Evolutionary conservation across 2,329 filamentous ascomycete species (phyloP).

Genomic region (Cordyceps farinosa): DNA sequence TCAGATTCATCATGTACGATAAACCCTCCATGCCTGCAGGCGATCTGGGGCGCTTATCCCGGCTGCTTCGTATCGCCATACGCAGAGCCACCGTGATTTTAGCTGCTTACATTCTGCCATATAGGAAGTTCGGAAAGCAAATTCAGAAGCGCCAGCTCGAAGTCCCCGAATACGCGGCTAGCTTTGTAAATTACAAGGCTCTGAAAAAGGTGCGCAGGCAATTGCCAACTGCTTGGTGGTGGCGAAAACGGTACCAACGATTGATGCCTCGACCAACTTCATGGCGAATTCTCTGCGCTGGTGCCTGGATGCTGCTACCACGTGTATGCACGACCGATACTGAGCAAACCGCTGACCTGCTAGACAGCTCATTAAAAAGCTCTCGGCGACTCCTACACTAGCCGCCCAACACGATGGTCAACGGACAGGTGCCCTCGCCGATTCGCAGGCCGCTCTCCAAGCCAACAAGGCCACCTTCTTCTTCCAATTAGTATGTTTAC

Average conservation of each 20-base stretch:
- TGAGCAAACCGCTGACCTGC: background rate
- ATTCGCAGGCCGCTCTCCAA: constrained; percentile 86
- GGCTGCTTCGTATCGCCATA: background rate
- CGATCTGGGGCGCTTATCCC: background rate
- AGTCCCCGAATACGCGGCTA: constrained; percentile 97
- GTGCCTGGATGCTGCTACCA: background rate
- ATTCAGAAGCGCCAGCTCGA: constrained; percentile 99
- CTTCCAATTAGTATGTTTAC: constrained; percentile 76
- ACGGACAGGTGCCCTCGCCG: constrained; percentile 47
- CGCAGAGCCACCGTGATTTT: background rate
- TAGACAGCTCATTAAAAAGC: constrained; percentile 92
- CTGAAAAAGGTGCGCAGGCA: constrained; percentile 78
- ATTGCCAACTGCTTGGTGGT: background rate
- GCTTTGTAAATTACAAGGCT: constrained; percentile 99
- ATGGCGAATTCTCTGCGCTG: background rate
- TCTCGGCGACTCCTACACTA: constrained; percentile 86
- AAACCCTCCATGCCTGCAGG: background rate
- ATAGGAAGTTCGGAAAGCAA: constrained; percentile 99
- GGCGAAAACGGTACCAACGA: background rate
- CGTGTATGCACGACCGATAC: background rate
- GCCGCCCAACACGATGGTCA: constrained; percentile 66
- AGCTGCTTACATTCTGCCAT: constrained; percentile 15
- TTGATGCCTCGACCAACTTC: background rate
- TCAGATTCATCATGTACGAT: constrained; percentile 35
- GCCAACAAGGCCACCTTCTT: constrained; percentile 99